Percentiles rank a stretch among this genome's conserved stretches.
Evolutionary conservation across 257 asterid species (phyloP).

Genomic region (Solanum rostratum): DNA sequence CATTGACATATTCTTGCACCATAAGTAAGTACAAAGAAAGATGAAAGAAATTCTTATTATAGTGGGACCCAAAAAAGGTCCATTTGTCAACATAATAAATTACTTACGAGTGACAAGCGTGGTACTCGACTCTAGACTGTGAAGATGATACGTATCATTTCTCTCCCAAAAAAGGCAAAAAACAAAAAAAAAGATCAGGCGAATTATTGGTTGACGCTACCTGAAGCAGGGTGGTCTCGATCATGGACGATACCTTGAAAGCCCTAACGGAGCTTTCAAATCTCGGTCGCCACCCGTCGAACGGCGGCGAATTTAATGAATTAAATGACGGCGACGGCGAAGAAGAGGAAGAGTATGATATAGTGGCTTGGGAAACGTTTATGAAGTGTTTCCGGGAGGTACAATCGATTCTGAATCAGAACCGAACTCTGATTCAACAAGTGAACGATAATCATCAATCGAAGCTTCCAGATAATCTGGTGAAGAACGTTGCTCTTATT

Average conservation of each 20-base stretch:
- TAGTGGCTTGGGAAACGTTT: conserved; percentile 45
- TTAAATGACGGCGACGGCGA: conserved; percentile 2
- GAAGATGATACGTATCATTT: neutral
- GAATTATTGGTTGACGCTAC: neutral
- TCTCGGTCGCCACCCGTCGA: neutral
- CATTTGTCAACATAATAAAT: neutral
- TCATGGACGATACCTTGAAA: conserved; percentile 27
- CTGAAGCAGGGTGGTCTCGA: neutral
- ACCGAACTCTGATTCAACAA: conserved; percentile 49
- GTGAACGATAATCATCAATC: conserved; percentile 63
- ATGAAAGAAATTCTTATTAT: neutral
- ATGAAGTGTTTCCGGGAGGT: conserved; percentile 40
- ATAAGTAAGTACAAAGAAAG: neutral
- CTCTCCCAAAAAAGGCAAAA: neutral
- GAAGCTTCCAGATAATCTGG: conserved; percentile 40
- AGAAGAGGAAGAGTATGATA: conserved; percentile 21
- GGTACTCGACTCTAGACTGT: neutral
- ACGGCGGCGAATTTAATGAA: neutral
- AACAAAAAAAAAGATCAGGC: neutral
- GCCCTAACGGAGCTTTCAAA: conserved; percentile 5
- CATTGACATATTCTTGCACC: no score
- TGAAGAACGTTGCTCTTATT: conserved; percentile 43
- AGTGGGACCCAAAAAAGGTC: neutral
- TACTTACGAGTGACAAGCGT: neutral
- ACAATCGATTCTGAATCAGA: conserved; percentile 49